Conservation (phyloP, 176 grass and related monocot species). For the Panicum miliaceum region DNA sequence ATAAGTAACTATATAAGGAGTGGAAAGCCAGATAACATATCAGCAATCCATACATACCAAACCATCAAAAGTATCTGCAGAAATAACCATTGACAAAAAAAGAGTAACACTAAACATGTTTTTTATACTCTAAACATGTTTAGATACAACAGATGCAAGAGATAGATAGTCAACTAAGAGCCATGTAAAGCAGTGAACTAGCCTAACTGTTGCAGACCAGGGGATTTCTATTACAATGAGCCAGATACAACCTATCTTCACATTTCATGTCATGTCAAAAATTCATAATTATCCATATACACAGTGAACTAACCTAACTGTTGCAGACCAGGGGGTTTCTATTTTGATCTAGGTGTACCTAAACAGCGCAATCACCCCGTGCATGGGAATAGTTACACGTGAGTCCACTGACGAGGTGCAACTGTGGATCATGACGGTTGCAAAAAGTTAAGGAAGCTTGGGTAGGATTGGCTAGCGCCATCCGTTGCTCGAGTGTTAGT, state of each 20-base stretch:
- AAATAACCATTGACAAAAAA: background rate
- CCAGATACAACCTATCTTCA: background rate
- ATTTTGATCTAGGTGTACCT: background rate
- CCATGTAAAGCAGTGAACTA: constrained; percentile 15
- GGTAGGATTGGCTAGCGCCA: background rate
- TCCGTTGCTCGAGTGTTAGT: background rate
- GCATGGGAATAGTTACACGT: background rate
- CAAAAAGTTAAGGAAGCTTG: background rate
- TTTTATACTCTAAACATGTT: background rate
- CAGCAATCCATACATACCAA: background rate
- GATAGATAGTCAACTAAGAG: background rate
- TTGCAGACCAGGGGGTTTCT: background rate
- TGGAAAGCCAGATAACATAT: background rate
- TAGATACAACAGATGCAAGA: background rate
- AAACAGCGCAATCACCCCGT: background rate
- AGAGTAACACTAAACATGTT: background rate
- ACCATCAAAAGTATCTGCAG: background rate
- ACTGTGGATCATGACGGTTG: background rate
- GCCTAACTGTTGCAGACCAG: background rate
- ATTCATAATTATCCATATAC: background rate
- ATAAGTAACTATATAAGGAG: background rate
- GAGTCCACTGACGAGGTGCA: background rate
- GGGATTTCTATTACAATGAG: background rate
- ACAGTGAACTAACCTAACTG: background rate
- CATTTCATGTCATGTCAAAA: background rate